Base-by-base conservation (phyloP, 805 yeast species). In the Saccharomycopsis sp. region DNA sequence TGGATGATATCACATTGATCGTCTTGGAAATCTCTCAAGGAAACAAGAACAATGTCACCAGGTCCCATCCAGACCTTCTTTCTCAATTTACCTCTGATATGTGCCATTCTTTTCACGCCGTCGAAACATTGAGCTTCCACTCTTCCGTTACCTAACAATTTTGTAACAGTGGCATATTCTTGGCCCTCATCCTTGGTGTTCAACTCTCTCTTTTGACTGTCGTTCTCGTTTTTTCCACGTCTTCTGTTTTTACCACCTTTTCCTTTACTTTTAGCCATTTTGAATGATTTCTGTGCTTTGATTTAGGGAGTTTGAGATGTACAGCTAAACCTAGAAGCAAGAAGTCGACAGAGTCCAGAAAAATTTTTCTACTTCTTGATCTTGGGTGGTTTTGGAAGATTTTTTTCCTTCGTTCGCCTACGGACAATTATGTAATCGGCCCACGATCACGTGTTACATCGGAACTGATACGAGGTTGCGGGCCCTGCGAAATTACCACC, bases 61-160 rank as follows among this genome's bases (percentile, higher is more conserved):
- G 91, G 98, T 52, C 89, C 89, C 90, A 94, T 91, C 99, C 99
- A 94, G 61, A 94, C 99, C 83, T 92, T 94, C 86, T 94, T 94
- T 82, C 99, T 89, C 77, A 94, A 82, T 73, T 94, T 94, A 68
- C 99, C 99, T 81, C 99, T 89, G 70, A 94, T 94, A 71, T 92
- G 99, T 18, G 96, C 99, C 83, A 91, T 82, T 79, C 99, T 85
- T 72, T 84, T 89, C 66, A 80, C 79, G 64, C 96, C 97, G 70
- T 94, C 99, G 70, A 94, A 94, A 77, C 99, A 94, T 54, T 84
- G 73, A 57, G 96, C 97, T 73, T 91, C 97, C 57, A 94, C 86
- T 75, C 99, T 85, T 64, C 99, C 98, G 71, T 91, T 91, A 73
- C 99, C 99, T 67, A 94, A 83, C 97, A 94, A 92, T 76, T 91